Conservation (phyloP, 2,329 filamentous ascomycete genomes). For the Aspergillus spinulosporus region DNA sequence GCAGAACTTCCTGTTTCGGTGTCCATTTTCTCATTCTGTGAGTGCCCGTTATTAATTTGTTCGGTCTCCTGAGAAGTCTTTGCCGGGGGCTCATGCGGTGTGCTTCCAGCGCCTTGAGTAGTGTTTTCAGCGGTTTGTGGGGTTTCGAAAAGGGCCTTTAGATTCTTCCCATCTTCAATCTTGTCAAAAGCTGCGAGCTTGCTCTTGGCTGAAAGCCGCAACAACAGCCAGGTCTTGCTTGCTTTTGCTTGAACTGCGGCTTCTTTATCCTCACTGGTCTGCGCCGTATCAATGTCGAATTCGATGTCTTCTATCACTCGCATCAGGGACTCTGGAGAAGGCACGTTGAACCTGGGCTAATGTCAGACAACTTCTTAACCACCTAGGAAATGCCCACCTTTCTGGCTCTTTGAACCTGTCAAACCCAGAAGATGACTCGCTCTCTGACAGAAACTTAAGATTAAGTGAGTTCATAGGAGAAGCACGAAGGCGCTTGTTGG, state of each 20-base stretch:
- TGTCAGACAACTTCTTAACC: slow-evolving; percentile 17
- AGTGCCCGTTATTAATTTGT: slow-evolving; percentile 2
- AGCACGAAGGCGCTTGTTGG: slow-evolving; percentile 68
- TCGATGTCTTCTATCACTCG: slow-evolving; percentile 75
- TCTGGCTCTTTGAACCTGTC: slow-evolving; percentile 66
- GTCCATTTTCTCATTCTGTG: slow-evolving; percentile 10
- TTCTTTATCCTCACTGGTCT: slow-evolving; percentile 61
- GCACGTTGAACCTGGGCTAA: slow-evolving; percentile 61
- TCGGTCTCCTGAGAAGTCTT: slow-evolving; percentile 21
- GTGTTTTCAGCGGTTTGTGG: slow-evolving; percentile 23
- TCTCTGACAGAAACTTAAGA: slow-evolving; percentile 74
- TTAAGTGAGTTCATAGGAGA: slow-evolving; percentile 71
- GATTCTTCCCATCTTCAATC: slow-evolving; percentile 77
- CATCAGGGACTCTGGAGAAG: slow-evolving; percentile 69
- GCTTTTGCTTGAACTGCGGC: slow-evolving; percentile 69
- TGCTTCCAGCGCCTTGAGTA: slow-evolving; percentile 22
- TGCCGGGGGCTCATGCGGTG: slow-evolving; percentile 25
- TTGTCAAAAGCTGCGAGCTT: slow-evolving; percentile 80
- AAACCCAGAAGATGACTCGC: slow-evolving; percentile 61
- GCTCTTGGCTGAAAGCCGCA: slow-evolving; percentile 74
- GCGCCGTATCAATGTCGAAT: slow-evolving; percentile 81
- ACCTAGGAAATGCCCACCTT: slow-evolving; percentile 42
- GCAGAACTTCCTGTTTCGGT: slow-evolving; percentile 11
- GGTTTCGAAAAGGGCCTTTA: slow-evolving; percentile 52
- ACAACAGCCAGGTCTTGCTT: slow-evolving; percentile 86